A percentile compares a stretch with the other conserved stretches of the same genome.
phyloP scores from a whole-genome alignment of 192 early-diverging fungal genomes.

The Rhizoclosmatium sp. region DNA sequence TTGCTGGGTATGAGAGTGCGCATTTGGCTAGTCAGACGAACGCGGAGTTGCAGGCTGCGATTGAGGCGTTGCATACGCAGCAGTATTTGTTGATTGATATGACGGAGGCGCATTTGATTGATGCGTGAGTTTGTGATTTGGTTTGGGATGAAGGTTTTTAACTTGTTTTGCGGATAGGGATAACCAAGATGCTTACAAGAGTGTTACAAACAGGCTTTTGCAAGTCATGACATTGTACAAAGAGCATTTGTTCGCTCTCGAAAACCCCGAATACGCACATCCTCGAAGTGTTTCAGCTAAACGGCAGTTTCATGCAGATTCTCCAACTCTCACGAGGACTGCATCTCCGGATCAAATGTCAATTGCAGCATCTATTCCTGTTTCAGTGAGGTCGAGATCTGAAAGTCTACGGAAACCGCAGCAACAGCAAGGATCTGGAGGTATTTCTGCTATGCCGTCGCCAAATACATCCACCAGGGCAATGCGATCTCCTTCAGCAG shows the following conservation, averaged over 20 bases:
- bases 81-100: constrained; percentile 56
- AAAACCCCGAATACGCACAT: constrained; percentile 21
- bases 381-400: constrained; percentile 15
- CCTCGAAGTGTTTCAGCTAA: neutral
- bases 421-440: constrained; percentile 6
- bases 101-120: constrained; percentile 61
- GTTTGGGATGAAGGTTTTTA: neutral
- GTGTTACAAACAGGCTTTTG: constrained; percentile 47
- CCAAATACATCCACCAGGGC: neutral
- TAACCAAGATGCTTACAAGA: constrained; percentile 55
- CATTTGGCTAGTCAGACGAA: constrained; percentile 49
- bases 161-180: constrained; percentile 18
- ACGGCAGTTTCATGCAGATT: neutral
- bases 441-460: neutral
- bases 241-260: constrained; percentile 43
- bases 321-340: neutral
- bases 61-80: constrained; percentile 55
- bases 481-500: neutral
- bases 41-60: constrained; percentile 46
- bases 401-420: constrained; percentile 25
- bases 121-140: constrained; percentile 34
- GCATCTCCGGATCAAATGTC: neutral
- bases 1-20: constrained; percentile 49
- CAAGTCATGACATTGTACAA: constrained; percentile 64
- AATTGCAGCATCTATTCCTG: neutral